Evolutionary conservation across 2,329 filamentous ascomycete species (phyloP), one percentile per base, ranked within the genome.

Genomic region (Phaeosphaeria sp.): DNA sequence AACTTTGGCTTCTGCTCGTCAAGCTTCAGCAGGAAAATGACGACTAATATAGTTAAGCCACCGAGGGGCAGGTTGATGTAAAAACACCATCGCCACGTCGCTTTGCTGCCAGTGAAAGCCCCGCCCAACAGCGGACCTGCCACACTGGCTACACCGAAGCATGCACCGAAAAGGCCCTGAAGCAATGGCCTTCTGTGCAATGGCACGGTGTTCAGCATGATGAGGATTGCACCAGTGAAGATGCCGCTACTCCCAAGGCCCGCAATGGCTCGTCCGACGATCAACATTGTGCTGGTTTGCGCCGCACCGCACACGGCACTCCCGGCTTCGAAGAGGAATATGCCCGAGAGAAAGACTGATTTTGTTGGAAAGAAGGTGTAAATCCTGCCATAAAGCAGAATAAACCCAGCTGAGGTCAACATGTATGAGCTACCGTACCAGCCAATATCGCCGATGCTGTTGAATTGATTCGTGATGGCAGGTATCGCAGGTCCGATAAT

Each of bases 21-120:
- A 9, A 73, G 39, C 39, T 74, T 67, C 43, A 79, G 63, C 51
- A 79, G 54, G 18, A 76, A 57, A 33, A 74, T 65, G 6, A 76
- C 68, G 22, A 72, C 63, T 1, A 71, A 61, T 5, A 74, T 63
- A 0, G 80, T 81, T 20, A 82, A 57, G 3, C 69, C 79, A 20
- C 81, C 81, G n/a, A 86, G 75, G 0, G 83, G 83, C 1, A 86
- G 69, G 54, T 86, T 86, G 68, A 86, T 84, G 49, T 71, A 76
- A 58, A 78, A 78, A 56, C 75, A 83, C 79, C 79, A 82, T 44
- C 80, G 64, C 80, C 81, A 82, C 1, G 78, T 76, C 6, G 76
- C 66, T 27, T 72, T 61, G 40, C 74, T 71, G 25, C 78, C 77
- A 2, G 80, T 78, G 60, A 81, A 79, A 6, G 76, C 75, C 47